These are phyloP conservation scores for Polygonum aviculare DNA, from an alignment of 148 eudicot genomes.

Conservation along the genomic window DNA sequence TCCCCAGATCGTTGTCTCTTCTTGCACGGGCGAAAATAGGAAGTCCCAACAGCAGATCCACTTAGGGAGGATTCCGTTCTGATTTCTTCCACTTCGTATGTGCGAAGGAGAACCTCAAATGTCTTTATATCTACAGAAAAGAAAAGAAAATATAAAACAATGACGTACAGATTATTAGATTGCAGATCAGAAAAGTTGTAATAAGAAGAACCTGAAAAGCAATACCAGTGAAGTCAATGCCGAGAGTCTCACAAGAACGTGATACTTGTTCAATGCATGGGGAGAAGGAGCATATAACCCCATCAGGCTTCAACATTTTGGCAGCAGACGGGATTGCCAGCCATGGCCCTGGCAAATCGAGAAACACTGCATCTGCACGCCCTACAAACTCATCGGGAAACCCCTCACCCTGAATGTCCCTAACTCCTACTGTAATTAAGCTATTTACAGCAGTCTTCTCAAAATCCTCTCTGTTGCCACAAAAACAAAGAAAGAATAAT, in stretches of 20 bases:
- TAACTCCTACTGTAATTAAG: conserved; percentile 76
- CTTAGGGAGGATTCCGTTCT: conserved; percentile 19
- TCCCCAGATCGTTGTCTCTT: conserved; percentile 53
- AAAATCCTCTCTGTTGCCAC: conserved; percentile 62
- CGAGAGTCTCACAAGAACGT: conserved; percentile 67
- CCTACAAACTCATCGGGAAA: conserved; percentile 69
- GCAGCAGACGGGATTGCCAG: conserved; percentile 80
- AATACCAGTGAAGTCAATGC: conserved; percentile 52
- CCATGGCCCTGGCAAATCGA: conserved; percentile 95
- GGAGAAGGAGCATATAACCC: conserved; percentile 82
- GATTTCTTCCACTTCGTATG: conserved; percentile 67
- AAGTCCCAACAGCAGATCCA: conserved; percentile 25
- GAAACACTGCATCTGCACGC: conserved; percentile 65
- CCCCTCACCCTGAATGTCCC: conserved; percentile 93
- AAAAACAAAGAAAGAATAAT: conserved; percentile 1
- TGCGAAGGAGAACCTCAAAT: conserved; percentile 80
- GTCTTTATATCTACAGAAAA: conserved; percentile 65
- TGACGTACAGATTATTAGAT: background rate
- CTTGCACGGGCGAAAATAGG: conserved; percentile 45
- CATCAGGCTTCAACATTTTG: conserved; percentile 83
- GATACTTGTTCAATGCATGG: conserved; percentile 98
- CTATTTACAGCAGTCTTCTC: conserved; percentile 65
- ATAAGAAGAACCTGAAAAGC: background rate
- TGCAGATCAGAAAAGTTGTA: no score
- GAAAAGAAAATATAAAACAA: background rate